These are phyloP conservation scores for Phytopythium litorale DNA, from an alignment of 352 stramenopile genomes.

Conservation along the genomic window DNA sequence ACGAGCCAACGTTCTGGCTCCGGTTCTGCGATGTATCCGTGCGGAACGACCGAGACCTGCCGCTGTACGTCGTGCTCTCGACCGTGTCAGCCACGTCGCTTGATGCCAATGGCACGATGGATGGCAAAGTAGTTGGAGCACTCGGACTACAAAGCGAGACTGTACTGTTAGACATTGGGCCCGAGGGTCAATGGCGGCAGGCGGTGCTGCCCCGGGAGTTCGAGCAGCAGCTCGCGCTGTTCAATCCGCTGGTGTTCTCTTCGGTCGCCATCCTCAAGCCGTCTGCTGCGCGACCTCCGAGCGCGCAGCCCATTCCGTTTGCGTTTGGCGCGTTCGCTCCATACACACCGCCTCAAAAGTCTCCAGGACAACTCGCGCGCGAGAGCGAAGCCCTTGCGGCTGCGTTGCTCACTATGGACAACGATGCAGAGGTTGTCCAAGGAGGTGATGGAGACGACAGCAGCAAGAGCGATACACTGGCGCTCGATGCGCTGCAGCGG, in stretches of 20 bases:
- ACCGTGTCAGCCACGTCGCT: constrained; percentile 14
- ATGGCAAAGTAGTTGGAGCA: constrained; percentile 25
- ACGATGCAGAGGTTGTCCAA: constrained; percentile 32
- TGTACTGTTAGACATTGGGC: constrained; percentile 51
- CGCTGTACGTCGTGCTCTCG: constrained; percentile 58
- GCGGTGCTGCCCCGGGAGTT: constrained; percentile 41
- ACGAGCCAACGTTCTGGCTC: constrained; percentile 34
- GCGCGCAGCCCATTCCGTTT: constrained; percentile 37
- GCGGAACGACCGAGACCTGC: constrained; percentile 53
- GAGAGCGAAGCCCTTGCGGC: constrained; percentile 46
- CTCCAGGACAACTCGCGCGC: constrained; percentile 33
- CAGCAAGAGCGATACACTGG: constrained; percentile 15
- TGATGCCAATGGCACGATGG: constrained; percentile 15
- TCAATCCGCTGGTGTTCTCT: constrained; percentile 46
- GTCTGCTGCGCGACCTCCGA: constrained; percentile 49
- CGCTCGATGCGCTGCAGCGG: constrained; percentile 40
- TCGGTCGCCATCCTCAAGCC: constrained; percentile 62
- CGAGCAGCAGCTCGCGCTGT: constrained; percentile 53
- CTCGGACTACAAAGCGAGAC: constrained; percentile 41
- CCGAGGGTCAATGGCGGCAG: constrained; percentile 59
- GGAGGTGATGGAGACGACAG: constrained; percentile 1
- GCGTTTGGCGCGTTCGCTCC: constrained; percentile 53
- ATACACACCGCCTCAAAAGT: constrained; percentile 50
- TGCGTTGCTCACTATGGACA: constrained; percentile 46
- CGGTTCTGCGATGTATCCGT: constrained; percentile 52